Base-by-base conservation (phyloP, 1,284 basidiomycete species). In the Cutaneotrichosporon sp. region DNA sequence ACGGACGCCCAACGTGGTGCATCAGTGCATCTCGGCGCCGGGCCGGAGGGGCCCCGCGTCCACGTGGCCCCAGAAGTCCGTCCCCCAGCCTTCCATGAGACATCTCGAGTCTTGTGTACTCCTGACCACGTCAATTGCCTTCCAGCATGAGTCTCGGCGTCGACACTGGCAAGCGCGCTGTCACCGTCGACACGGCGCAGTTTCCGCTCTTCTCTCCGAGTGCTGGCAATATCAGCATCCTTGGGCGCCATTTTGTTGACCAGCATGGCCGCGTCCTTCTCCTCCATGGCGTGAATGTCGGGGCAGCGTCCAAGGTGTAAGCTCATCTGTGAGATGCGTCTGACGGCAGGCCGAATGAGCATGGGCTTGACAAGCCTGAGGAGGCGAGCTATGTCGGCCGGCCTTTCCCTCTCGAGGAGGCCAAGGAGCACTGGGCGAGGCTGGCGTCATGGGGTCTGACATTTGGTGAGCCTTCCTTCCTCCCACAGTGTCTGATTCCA, bases 371-470 rank as follows among this genome's bases (percentile, higher is more conserved):
- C 32, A 84, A 87, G 62, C 72, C 74, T 46, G 59, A 86, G 52
- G 80, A 85, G 3, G 87, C 90, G 2, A 91, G 88, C 1, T 95
- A 94, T 73, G 87, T 92, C 47, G 88, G 88, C 16, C 82, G 90
- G 34, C 92, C 92, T 1, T 94, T 95, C 73, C 88, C 91, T 14
- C 80, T 95, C 1, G 86, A 88, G 59, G 89, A 94, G 68, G 92
- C 92, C 0, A 88, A 86, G 22, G 86, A 90, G 67, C 91, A 95
- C 74, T 88, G 94, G 75, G 84, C 88, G 1, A 82, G 92, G 61
- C 81, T 95, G 32, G 82, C 89, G 57, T 82, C 89, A 77, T 95
- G 92, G 92, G 92, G 92, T 1, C 80, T 94, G 70, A 90, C 90
- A 0, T 91, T 93, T 73, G 82, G 91, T 92, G 72, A 58, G 89